Evolutionary conservation across 1,139 yeast genomes (phyloP).

Genomic region (Yamadazyma dendronema): DNA sequence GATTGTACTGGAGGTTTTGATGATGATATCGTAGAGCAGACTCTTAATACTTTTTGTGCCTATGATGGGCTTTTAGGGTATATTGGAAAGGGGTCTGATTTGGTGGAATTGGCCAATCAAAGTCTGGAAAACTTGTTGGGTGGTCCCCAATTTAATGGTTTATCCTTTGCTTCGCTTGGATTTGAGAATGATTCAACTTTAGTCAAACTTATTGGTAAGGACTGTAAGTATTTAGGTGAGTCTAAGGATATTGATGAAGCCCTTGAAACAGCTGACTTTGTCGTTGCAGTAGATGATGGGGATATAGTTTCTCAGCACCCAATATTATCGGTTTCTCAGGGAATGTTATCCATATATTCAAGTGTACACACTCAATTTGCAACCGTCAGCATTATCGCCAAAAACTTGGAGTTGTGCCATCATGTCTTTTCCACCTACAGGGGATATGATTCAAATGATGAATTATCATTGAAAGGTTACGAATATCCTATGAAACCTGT

Average conservation of each 20-base stretch:
- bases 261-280: constrained; percentile 1
- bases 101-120: constrained; percentile 8
- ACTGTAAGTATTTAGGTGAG: not conserved
- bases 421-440: constrained; percentile 9
- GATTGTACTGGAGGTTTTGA: constrained; percentile 15
- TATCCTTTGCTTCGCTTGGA: not conserved
- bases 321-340: constrained; percentile 9
- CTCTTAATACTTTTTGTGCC: constrained; percentile 15
- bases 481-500: constrained; percentile 14
- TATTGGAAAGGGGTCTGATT: constrained; percentile 10
- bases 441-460: constrained; percentile 12
- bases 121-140: not conserved
- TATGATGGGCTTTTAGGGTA: constrained; percentile 16
- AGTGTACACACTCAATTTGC: constrained; percentile 9
- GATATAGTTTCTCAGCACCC: not conserved
- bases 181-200: not conserved
- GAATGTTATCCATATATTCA: constrained; percentile 11
- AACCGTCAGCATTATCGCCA: constrained; percentile 4
- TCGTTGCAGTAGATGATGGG: constrained; percentile 3
- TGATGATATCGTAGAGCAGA: constrained; percentile 10
- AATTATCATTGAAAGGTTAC: constrained; percentile 7
- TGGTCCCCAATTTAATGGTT: too few species aligned
- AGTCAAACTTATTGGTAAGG: constrained; percentile 4
- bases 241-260: constrained; percentile 3
- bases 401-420: constrained; percentile 2